A percentile compares a stretch with the other conserved stretches of the same genome.
These are phyloP conservation scores for Fusarium sp. DNA, from an alignment of 2,329 filamentous ascomycete genomes.

Conservation along the genomic window DNA sequence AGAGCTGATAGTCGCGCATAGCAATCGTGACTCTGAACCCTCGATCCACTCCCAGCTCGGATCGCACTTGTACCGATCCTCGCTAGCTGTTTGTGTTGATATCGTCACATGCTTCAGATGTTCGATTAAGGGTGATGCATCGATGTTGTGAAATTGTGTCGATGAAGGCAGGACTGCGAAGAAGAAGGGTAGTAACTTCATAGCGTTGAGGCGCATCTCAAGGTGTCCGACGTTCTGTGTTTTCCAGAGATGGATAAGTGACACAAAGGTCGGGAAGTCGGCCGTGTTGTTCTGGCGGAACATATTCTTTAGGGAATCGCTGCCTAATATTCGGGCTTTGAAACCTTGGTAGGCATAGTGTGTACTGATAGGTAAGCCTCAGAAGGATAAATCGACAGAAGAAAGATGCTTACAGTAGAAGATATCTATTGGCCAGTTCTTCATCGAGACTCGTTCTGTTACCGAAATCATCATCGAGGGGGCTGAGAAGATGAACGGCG, in stretches of 20 bases:
- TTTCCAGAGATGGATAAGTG: constrained; percentile 34
- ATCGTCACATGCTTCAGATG: constrained; percentile 28
- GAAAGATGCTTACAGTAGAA: constrained; percentile 28
- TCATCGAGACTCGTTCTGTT: constrained; percentile 10
- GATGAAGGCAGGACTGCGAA: constrained; percentile 13
- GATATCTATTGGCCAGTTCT: constrained; percentile 39
- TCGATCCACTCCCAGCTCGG: constrained; percentile 40
- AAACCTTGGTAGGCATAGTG: constrained; percentile 37
- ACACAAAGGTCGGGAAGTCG: constrained; percentile 27
- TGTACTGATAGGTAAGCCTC: constrained; percentile 17
- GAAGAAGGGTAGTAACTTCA: constrained; percentile 36
- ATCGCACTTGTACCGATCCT: constrained; percentile 14
- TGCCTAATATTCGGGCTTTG: constrained; percentile 35
- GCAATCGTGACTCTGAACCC: constrained; percentile 36
- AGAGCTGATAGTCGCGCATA: constrained; percentile 21
- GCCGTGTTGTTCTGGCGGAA: constrained; percentile 14
- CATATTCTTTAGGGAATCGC: constrained; percentile 12
- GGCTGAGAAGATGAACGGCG: constrained; percentile 31
- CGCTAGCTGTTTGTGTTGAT: not conserved
- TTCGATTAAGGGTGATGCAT: constrained; percentile 20
- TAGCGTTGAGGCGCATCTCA: constrained; percentile 24
- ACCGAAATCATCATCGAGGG: not conserved
- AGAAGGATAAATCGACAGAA: too few relatives aligned
- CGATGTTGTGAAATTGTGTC: constrained; percentile 17
- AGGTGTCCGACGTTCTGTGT: constrained; percentile 34